Base-by-base conservation (phyloP, 129 eudicot species). In the Saussurea involucrata region DNA sequence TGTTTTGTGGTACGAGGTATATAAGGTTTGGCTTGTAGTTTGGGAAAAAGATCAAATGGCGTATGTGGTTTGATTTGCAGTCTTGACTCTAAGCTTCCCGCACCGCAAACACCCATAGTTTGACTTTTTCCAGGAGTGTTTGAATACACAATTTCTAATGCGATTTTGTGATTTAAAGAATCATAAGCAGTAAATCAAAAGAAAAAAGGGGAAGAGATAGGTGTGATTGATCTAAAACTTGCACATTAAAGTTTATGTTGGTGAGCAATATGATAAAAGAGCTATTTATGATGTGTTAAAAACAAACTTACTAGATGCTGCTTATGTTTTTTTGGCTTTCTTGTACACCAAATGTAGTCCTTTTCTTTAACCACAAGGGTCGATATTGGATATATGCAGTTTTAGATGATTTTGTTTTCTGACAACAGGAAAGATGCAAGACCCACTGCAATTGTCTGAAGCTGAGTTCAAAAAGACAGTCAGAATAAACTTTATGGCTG, bases 341-440 rank as follows among this genome's bases (percentile, higher is more conserved):
- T 53, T 60, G 65, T 8, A 60, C 4, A 22, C 27, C 65, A 60
- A 60, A 60, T 22, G 27, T 22, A 7, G 28, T 21, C n/a, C n/a
- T n/a, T n/a, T n/a, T n/a, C 27, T 60, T 18, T 9, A 60, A 36
- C 20, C 36, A n/a, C n/a, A n/a, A n/a, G n/a, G n/a, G 60, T 42
- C 13, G 61, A 37, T 69, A 9, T 3, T 24, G 46, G 4, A 44
- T 25, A 44, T 25, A 22, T 13, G 36, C 55, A 57, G 36, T 37
- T 53, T 61, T 58, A 65, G 33, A 44, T 69, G 20, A 24, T 18
- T 63, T 31, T 20, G 40, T 79, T 27, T 33, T 20, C 21, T 15
- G 82, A 83, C 68, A 85, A 88, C 96, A 91, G 98, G 98, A 70
- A 94, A 94, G 82, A 91, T 86, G 86, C 92, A 89, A 83, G 93